phyloP scores from a whole-genome alignment of 2,329 filamentous ascomycete genomes.

The Penicillium verrucosum region DNA sequence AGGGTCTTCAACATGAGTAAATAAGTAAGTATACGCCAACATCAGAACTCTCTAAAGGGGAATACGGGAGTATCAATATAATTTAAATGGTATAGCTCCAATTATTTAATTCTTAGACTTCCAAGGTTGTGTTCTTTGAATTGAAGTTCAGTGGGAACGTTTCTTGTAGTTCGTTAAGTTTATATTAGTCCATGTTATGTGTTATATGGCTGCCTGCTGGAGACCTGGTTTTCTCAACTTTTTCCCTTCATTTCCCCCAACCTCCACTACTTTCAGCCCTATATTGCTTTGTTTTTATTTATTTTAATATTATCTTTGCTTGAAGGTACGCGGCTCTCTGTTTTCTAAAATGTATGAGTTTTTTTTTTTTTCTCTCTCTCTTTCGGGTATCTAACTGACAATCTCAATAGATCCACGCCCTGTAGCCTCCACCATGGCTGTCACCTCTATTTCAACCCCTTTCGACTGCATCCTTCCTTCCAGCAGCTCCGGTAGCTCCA shows the following conservation, averaged over 20 bases:
- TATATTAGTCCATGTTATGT: neutral
- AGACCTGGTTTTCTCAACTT: neutral
- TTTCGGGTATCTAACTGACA: neutral
- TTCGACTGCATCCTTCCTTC: constrained; percentile 36
- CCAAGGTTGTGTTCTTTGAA: neutral
- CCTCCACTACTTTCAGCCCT: neutral
- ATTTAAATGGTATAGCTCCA: too few relatives aligned
- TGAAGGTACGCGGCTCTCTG: neutral
- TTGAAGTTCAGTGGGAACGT: neutral
- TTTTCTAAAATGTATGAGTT: neutral
- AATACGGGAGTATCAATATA: too few relatives aligned
- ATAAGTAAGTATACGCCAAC: too few relatives aligned
- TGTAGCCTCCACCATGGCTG: constrained; percentile 6
- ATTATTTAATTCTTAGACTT: too few relatives aligned
- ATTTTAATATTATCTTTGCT: neutral
- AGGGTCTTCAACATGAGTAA: too few relatives aligned
- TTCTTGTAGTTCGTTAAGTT: neutral
- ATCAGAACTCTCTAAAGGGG: too few relatives aligned
- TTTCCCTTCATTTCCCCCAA: neutral
- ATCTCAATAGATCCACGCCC: neutral
- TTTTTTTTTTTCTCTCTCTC: neutral
- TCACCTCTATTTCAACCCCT: constrained; percentile 22
- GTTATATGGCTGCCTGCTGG: constrained; percentile 15
- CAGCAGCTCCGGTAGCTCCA: constrained; percentile 33
- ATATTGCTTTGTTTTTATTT: neutral